phyloP scores from a whole-genome alignment of 177 flowering plant genomes.

The Vitis hybrid region DNA sequence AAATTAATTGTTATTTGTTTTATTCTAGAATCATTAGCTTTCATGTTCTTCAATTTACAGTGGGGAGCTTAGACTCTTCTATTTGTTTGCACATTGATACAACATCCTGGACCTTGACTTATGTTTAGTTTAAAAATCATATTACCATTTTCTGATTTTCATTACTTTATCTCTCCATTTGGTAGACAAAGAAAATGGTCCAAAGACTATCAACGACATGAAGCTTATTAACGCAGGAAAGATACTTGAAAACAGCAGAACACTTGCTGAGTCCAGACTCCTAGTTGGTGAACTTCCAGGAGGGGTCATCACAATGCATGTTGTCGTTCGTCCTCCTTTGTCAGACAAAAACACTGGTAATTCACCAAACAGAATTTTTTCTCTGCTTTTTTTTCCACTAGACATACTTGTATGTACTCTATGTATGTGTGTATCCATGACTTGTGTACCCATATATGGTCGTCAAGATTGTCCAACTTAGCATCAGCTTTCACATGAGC shows the following conservation, averaged over 20 bases:
- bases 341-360: slow-evolving; percentile 55
- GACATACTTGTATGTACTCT: not conserved
- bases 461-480: not conserved
- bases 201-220: slow-evolving; percentile 51
- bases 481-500: too few relatives aligned
- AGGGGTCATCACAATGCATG: slow-evolving; percentile 71
- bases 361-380: not conserved
- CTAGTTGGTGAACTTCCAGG: slow-evolving; percentile 58
- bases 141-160: not conserved
- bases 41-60: not conserved
- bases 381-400: not conserved
- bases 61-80: not conserved
- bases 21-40: not conserved
- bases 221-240: slow-evolving; percentile 73
- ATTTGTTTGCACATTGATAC: not conserved
- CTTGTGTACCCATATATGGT: not conserved
- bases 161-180: slow-evolving; percentile 1
- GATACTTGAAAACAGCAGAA: slow-evolving; percentile 59
- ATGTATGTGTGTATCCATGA: not conserved
- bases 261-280: slow-evolving; percentile 53
- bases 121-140: not conserved
- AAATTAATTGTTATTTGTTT: too few relatives aligned
- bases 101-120: not conserved
- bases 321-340: slow-evolving; percentile 51
- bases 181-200: slow-evolving; percentile 54